phyloP scores from a whole-genome alignment of 1,139 yeast genomes.

The Geotrichum europaeum region DNA sequence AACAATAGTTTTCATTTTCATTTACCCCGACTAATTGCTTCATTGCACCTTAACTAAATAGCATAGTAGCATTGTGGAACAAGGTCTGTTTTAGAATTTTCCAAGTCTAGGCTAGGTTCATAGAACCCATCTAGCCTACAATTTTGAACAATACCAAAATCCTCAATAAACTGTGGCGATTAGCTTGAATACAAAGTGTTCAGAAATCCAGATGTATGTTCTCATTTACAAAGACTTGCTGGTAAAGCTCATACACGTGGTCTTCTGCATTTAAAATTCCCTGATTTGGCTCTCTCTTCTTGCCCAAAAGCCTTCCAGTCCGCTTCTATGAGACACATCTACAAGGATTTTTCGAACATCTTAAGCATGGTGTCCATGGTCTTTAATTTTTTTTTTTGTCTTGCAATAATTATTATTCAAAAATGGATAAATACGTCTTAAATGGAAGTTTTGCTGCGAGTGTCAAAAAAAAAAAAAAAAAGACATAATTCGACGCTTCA shows the following conservation, averaged over 20 bases:
- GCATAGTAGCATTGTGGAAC: not conserved
- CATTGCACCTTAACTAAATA: not conserved
- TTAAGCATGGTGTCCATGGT: no score
- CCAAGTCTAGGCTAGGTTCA: not conserved
- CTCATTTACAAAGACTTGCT: not conserved
- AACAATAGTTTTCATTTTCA: no score
- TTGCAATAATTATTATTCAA: no score
- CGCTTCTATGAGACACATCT: not conserved
- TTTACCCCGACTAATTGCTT: no score
- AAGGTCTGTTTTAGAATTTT: not conserved
- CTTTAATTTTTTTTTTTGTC: no score
- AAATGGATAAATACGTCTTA: no score
- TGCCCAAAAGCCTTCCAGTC: not conserved
- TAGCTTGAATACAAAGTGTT: no score
- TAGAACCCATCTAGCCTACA: not conserved
- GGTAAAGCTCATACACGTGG: not conserved
- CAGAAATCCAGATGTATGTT: not conserved
- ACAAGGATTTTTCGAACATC: not conserved
- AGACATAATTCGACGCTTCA: no score
- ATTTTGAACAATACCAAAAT: not conserved
- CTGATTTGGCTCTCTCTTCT: not conserved
- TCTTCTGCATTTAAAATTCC: not conserved
- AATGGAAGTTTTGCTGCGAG: no score
- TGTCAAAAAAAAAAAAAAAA: no score
- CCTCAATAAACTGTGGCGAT: not conserved